phyloP scores from a whole-genome alignment of 805 yeast genomes.

The Yamadazyma phyllophila region DNA sequence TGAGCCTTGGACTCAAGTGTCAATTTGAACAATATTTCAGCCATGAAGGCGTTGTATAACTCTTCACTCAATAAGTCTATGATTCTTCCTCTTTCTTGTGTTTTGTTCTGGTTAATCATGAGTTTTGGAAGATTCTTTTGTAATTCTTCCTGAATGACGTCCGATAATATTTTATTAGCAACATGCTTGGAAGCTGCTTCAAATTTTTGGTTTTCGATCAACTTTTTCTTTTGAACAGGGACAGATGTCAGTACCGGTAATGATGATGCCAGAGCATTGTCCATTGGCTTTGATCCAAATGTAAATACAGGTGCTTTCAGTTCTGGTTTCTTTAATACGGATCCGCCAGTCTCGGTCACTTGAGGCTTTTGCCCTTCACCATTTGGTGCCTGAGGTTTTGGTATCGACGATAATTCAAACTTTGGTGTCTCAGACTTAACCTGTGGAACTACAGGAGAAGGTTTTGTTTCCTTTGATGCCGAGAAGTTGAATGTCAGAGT shows the following conservation, averaged over 20 bases:
- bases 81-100: slow-evolving; percentile 20
- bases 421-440: neutral
- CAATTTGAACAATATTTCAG: slow-evolving; percentile 50
- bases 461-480: neutral
- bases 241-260: no score
- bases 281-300: no score
- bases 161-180: slow-evolving; percentile 19
- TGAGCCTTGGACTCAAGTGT: slow-evolving; percentile 47
- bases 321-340: no score
- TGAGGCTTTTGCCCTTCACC: no score
- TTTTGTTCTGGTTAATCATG: slow-evolving; percentile 19
- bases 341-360: no score
- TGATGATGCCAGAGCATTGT: no score
- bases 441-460: no score
- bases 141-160: slow-evolving; percentile 26
- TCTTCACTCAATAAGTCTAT: slow-evolving; percentile 47
- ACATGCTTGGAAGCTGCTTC: slow-evolving; percentile 25
- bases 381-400: no score
- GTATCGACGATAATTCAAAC: neutral
- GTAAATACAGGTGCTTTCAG: no score
- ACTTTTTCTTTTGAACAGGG: slow-evolving; percentile 8
- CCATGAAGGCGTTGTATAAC: slow-evolving; percentile 57
- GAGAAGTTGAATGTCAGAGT: neutral
- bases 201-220: slow-evolving; percentile 26
- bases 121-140: slow-evolving; percentile 22